Evolutionary conservation across 75 land plant genomes (phyloP), one percentile per base, ranked within the genome.

Genomic region (Cunninghamia lanceolata): DNA sequence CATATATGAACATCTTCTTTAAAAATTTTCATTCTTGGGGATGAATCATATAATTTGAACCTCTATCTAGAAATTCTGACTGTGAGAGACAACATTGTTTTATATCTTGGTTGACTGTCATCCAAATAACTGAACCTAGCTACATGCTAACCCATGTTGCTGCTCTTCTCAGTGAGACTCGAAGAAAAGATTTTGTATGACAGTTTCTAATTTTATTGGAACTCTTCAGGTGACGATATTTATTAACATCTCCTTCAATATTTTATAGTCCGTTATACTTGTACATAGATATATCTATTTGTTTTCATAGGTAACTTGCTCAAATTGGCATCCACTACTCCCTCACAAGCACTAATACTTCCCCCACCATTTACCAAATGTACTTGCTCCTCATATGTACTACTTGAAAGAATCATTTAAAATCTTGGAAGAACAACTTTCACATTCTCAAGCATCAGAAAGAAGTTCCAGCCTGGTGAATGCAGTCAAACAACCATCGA

Each of bases 361-460:
- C n/a, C n/a, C n/a, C n/a, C n/a, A n/a, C n/a, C n/a, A n/a, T n/a
- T n/a, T n/a, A n/a, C n/a, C n/a, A n/a, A n/a, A n/a, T n/a, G n/a
- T n/a, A n/a, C n/a, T n/a, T n/a, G n/a, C n/a, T n/a, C n/a, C n/a
- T n/a, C n/a, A n/a, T n/a, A n/a, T n/a, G n/a, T n/a, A n/a, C n/a
- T n/a, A n/a, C n/a, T n/a, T n/a, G n/a, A n/a, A n/a, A n/a, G n/a
- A 19, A 75, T 36, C 19, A 16, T 75, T 75, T 2, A 17, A 45
- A 81, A 28, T 43, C 34, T 45, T 28, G 25, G 86, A 34, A 45
- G 19, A 45, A 82, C 92, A 91, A 25, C 76, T 89, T 42, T 91
- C 92, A 87, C 92, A 91, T 17, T 75, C 89, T 91, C 92, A 91
- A 19, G 89, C 86, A 86, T 91, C 91, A 71, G 83, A n/a, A n/a